Percentiles rank a stretch among this genome's conserved stretches.
These are phyloP conservation scores for Boletus pseudo-olivaceus DNA, from an alignment of 768 basidiomycete genomes.

Conservation along the genomic window DNA sequence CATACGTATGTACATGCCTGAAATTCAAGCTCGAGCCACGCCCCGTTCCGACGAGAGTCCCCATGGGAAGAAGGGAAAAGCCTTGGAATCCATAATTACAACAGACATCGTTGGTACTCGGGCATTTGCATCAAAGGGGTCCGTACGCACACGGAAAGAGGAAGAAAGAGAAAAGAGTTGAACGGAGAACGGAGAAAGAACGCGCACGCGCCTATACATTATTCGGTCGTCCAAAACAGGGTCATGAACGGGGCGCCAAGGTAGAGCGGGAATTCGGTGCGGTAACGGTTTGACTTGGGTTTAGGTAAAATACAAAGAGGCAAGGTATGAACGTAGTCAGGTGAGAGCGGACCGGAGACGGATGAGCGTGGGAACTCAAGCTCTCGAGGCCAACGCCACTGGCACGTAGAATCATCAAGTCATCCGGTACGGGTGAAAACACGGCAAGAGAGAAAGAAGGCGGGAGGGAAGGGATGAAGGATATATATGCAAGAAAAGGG, in stretches of 20 bases:
- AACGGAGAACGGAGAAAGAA: no score
- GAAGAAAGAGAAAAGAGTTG: constrained; percentile 6
- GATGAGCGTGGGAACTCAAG: neutral
- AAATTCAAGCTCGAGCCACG: neutral
- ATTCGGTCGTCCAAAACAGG: neutral
- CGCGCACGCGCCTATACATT: neutral
- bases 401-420: neutral
- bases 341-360: neutral
- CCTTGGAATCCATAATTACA: constrained; percentile 17
- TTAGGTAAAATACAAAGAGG: neutral
- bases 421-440: neutral
- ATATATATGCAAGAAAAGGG: constrained; percentile 20
- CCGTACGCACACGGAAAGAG: constrained; percentile 4
- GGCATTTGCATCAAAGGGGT: constrained; percentile 6
- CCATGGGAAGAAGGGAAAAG: neutral
- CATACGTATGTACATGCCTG: neutral
- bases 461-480: neutral
- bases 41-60: no score
- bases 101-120: constrained; percentile 14
- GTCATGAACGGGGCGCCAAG: neutral
- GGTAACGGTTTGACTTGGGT: neutral
- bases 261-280: neutral
- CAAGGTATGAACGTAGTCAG: neutral
- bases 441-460: neutral
- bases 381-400: neutral